Evolutionary conservation across 176 grass and related monocot species (phyloP), one percentile per base, ranked within the genome.

Genomic region (Areca catechu): DNA sequence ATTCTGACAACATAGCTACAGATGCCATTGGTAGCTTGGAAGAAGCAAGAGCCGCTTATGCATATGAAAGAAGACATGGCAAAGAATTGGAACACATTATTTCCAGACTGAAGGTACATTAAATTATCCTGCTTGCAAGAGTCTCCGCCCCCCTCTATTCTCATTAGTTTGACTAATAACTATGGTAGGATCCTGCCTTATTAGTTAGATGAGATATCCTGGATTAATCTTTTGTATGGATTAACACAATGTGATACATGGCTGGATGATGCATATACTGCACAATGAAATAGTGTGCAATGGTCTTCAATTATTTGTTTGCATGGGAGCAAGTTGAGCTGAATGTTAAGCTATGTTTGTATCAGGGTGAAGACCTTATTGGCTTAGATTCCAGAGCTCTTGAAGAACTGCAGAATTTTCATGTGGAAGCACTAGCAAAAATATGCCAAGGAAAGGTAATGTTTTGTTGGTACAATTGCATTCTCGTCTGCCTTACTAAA

Each of bases 401-500:
- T 43, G 86, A 97, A 51, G 92, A 86, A 6, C 53, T 91, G 58
- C 86, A 97, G 54, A 97, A 73, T 61, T 97, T 97, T 65, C 92
- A 91, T 75, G 80, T 91, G 37, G 83, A 87, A 85, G 83, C 86
- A n/a, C 74, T 97, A 48, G 88, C 92, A 19, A 97, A 80, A 61
- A 82, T 91, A 58, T 97, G 92, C 62, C 83, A 97, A 77, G 86
- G 84, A 77, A 97, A 97, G 80, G 92, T 84, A 80, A 16, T 24
- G 47, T 43, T 43, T 12, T 43, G 21, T n/a, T 29, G 5, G 27
- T 29, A 22, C 4, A 22, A 49, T 1, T 24, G n/a, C 18, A 16
- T 14, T 17, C 3, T 10, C 61, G 22, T 61, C 0, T 29, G 27
- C 27, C 2, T 29, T 25, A 37, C 29, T 30, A 34, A 23, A 34